A percentile compares a stretch with the other conserved stretches of the same genome.
Evolutionary conservation across 2,329 filamentous ascomycete species (phyloP).

Genomic region (Fusarium sp.): DNA sequence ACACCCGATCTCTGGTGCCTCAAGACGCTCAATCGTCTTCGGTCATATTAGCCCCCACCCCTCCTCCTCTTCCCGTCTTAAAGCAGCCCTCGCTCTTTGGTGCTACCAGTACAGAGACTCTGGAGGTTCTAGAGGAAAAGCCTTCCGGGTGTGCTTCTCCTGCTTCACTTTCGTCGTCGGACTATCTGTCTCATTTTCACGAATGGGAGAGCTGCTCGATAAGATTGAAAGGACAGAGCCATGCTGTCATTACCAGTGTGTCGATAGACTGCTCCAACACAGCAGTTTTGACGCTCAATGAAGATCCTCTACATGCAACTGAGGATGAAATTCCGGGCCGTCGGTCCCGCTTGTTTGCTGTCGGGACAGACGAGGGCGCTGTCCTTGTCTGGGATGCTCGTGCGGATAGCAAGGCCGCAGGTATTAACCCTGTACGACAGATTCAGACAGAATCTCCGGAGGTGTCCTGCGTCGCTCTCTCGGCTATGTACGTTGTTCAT

Average conservation of each 20-base stretch:
- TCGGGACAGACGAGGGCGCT: constrained; percentile 82
- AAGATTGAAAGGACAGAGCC: constrained; percentile 67
- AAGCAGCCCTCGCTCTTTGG: constrained; percentile 48
- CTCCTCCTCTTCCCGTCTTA: constrained; percentile 2
- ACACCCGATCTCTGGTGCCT: constrained; percentile 50
- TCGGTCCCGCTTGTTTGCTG: constrained; percentile 80
- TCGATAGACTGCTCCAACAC: constrained; percentile 80
- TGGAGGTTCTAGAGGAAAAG: constrained; percentile 33
- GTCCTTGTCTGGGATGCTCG: constrained; percentile 89
- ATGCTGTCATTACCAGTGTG: constrained; percentile 73
- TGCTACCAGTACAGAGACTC: constrained; percentile 9
- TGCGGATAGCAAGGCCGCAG: constrained; percentile 59
- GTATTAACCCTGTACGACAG: constrained; percentile 76
- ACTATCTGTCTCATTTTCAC: constrained; percentile 38
- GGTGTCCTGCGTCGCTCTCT: constrained; percentile 83
- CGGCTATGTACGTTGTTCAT: constrained; percentile 88
- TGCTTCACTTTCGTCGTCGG: constrained; percentile 35
- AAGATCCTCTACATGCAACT: constrained; percentile 73
- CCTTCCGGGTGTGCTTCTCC: constrained; percentile 39
- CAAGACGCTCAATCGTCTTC: constrained; percentile 26
- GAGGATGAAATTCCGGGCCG: constrained; percentile 82
- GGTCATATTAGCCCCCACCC: constrained; percentile 10
- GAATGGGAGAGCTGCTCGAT: constrained; percentile 48
- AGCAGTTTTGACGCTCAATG: constrained; percentile 75
- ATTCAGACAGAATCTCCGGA: constrained; percentile 92